Evolutionary conservation across 495 filamentous ascomycete genomes (phyloP), one percentile per base, ranked within the genome.

Genomic region (Bombardia bombarda): DNA sequence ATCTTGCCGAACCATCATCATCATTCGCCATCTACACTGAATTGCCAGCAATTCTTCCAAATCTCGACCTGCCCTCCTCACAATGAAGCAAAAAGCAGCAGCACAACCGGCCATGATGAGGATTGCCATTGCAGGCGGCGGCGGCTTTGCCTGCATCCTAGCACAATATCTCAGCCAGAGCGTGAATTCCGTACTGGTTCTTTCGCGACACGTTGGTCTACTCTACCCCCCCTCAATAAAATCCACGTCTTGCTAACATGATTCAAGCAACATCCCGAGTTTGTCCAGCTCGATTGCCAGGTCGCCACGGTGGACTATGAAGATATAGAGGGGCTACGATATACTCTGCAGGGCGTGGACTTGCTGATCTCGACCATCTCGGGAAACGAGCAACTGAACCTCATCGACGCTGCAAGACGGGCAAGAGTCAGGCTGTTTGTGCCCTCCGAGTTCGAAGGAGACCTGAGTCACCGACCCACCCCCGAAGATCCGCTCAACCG

Each of bases 361-460:
- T 73, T 82, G 17, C 72, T 87, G 48, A 84, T 88, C 42, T 88
- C 84, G 4, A 87, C 84, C 10, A 77, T 88, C 25, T 73, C 76
- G 3, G 75, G 78, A 26, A 60, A 53, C 38, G 68, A 79, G 21
- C 83, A 88, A 50, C 68, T 86, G 47, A 74, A 79, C 52, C 73
- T 88, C 14, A 87, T 88, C 53, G 77, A 84, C 48, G 82, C 84
- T 1, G 83, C 83, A 7, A 70, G 80, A 21, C 60, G 68, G 23
- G 76, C 73, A 12, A 57, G 73, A n/a, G 84, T 87, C 7, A 70
- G 72, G 19, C 70, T 79, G 17, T 87, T 87, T 54, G 78, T 81
- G 13, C 84, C 84, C 10, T 84, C 84, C 3, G 84, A 87, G 51
- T 88, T 86, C 42, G 84, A 87, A 62, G 82, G 83, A 3, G 68